phyloP scores from a whole-genome alignment of 2,329 filamentous ascomycete species.

The Stemphylium beticola region DNA sequence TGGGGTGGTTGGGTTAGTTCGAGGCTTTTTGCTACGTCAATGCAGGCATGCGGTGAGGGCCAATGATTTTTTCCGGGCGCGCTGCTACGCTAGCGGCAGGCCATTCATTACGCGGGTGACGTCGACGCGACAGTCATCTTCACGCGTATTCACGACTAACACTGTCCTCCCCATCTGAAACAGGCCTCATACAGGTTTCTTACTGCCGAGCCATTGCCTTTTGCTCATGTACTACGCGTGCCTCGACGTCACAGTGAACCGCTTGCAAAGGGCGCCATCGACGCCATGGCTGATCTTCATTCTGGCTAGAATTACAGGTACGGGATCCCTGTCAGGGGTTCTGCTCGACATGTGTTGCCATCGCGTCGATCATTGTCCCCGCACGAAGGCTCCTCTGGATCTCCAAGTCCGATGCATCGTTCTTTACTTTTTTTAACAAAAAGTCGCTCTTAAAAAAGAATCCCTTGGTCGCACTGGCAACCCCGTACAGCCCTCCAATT shows the following conservation, averaged over 20 bases:
- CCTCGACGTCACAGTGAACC: slow-evolving; percentile 11
- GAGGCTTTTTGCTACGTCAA: slow-evolving; percentile 20
- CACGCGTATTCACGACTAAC: slow-evolving; percentile 26
- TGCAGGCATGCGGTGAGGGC: slow-evolving; percentile 9
- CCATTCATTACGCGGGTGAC: slow-evolving; percentile 23
- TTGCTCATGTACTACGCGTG: neutral
- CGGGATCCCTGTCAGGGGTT: slow-evolving; percentile 8
- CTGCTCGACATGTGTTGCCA: neutral
- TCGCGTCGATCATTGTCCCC: slow-evolving; percentile 8
- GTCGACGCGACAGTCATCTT: slow-evolving; percentile 32
- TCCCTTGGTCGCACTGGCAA: slow-evolving; percentile 46
- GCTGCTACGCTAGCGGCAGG: slow-evolving; percentile 5
- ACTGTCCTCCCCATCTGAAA: neutral
- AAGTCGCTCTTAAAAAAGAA: slow-evolving; percentile 43
- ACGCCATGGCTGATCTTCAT: slow-evolving; percentile 1
- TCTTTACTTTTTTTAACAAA: slow-evolving; percentile 38
- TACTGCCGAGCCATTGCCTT: neutral
- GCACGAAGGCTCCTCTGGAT: neutral
- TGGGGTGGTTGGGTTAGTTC: slow-evolving; percentile 12
- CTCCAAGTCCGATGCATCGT: neutral
- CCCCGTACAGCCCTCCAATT: slow-evolving; percentile 49
- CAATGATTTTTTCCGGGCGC: slow-evolving; percentile 12
- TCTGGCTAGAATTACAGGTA: slow-evolving; percentile 2
- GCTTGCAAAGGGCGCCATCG: neutral
- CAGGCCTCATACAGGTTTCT: slow-evolving; percentile 8